A percentile compares a stretch with the other conserved stretches of the same genome.
These are phyloP conservation scores for Solanum piurae DNA, from an alignment of 257 asterid genomes.

Conservation along the genomic window DNA sequence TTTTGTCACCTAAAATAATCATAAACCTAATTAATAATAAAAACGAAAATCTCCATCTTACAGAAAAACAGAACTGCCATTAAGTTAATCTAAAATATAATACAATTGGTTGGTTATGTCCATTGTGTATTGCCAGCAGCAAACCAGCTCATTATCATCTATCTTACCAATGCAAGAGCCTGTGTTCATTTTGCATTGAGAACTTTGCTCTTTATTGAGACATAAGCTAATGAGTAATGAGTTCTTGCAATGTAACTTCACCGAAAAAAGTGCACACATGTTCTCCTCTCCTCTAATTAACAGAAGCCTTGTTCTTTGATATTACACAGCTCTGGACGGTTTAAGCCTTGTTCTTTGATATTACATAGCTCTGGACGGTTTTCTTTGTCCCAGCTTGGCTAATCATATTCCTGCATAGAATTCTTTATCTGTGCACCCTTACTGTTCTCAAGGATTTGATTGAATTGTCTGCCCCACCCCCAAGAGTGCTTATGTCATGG, in stretches of 20 bases:
- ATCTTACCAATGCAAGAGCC: neutral
- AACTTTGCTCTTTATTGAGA: neutral
- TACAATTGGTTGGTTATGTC: neutral
- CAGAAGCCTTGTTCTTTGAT: neutral
- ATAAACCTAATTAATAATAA: neutral
- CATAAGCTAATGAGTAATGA: neutral
- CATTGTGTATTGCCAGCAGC: neutral
- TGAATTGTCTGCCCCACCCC: neutral
- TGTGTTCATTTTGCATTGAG: neutral
- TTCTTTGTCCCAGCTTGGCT: neutral
- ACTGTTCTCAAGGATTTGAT: neutral
- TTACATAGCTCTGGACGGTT: neutral
- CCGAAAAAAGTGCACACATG: neutral
- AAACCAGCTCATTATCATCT: neutral
- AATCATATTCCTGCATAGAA: neutral
- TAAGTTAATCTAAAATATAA: neutral
- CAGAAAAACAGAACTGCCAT: neutral
- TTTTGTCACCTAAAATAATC: neutral
- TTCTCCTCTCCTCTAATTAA: neutral
- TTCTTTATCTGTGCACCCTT: neutral
- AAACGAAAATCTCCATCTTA: neutral
- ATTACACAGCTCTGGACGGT: neutral
- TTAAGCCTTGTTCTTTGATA: neutral
- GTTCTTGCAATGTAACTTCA: neutral
- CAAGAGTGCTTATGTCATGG: neutral